Evolutionary conservation across 2,329 filamentous ascomycete species (phyloP).

Genomic region (Talaromyces sp.): DNA sequence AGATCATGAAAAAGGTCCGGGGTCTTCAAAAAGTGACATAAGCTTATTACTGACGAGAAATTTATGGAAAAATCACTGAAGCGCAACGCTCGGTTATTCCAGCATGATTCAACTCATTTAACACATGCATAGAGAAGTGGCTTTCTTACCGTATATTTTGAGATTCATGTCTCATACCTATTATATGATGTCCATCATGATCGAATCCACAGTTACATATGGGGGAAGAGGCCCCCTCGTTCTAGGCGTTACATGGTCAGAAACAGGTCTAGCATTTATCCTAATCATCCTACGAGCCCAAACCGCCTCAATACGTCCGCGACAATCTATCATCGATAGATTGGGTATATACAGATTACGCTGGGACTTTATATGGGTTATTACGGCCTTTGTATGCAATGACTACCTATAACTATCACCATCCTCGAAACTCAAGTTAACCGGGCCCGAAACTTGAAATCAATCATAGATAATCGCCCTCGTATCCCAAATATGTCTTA

Average conservation of each 20-base stretch:
- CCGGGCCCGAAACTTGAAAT: too few species aligned
- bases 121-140: too few species aligned
- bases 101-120: too few species aligned
- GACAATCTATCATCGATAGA: neutral
- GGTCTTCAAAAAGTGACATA: too few species aligned
- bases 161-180: too few species aligned
- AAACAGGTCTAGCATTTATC: neutral
- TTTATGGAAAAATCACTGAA: too few species aligned
- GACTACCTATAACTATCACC: neutral
- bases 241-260: neutral
- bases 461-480: neutral
- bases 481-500: neutral
- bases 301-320: neutral
- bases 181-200: too few species aligned
- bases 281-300: neutral
- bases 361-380: neutral
- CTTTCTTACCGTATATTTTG: too few species aligned
- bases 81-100: too few species aligned
- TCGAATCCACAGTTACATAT: too few species aligned
- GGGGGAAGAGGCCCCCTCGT: neutral
- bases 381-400: neutral
- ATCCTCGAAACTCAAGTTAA: neutral
- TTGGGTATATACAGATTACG: neutral
- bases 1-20: too few species aligned
- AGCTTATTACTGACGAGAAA: too few species aligned